These are phyloP conservation scores for Tetrahymena malaccensis DNA, from an alignment of 73 alveolate species.

Conservation along the genomic window DNA sequence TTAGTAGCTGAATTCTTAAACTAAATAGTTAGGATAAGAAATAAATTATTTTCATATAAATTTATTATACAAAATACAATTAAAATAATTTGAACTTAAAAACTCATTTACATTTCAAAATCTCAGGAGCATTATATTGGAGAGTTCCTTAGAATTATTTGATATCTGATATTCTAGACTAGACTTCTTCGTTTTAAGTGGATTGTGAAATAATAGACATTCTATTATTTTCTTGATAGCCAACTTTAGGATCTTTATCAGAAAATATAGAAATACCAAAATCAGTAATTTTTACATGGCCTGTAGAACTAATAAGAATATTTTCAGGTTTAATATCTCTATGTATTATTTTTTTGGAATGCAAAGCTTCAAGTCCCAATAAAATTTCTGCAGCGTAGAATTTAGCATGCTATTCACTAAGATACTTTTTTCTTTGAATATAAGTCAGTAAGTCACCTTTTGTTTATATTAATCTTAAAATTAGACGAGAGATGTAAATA, in stretches of 20 bases:
- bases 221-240: not conserved
- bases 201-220: not conserved
- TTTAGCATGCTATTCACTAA: not conserved
- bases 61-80: not conserved
- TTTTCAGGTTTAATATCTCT: constrained; percentile 9
- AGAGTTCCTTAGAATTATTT: not conserved
- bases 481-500: not conserved
- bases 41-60: too few species aligned
- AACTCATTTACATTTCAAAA: not conserved
- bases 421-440: not conserved
- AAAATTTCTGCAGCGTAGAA: not conserved
- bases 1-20: not conserved
- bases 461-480: not conserved
- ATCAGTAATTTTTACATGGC: constrained; percentile 1
- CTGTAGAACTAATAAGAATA: not conserved
- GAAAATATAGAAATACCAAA: constrained; percentile 1
- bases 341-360: not conserved
- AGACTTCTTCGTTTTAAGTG: not conserved
- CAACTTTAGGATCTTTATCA: not conserved
- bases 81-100: not conserved
- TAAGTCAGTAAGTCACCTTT: not conserved
- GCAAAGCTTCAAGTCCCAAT: not conserved
- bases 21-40: not conserved
- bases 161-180: not conserved
- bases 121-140: not conserved